Conservation (phyloP, 805 yeast species). For the Candida dajiaensis region DNA sequence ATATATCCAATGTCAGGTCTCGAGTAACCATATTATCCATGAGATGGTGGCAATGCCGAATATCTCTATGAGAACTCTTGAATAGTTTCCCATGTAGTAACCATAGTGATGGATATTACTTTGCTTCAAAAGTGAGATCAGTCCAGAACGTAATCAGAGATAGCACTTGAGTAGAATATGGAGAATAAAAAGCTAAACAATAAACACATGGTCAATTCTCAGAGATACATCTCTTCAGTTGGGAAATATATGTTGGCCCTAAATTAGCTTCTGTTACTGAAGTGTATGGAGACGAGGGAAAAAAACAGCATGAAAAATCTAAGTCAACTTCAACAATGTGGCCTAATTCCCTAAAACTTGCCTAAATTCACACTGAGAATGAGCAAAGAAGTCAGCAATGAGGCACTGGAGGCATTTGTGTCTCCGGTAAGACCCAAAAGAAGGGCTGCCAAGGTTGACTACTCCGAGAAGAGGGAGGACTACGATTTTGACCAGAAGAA, state of each 20-base stretch:
- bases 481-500: slow-evolving; percentile 8
- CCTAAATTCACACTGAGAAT: neutral
- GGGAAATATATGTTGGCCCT: neutral
- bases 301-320: neutral
- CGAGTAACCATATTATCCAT: no score
- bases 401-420: neutral
- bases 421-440: slow-evolving; percentile 10
- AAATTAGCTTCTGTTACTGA: neutral
- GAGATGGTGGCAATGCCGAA: no score
- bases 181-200: neutral
- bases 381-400: neutral
- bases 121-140: neutral
- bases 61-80: no score
- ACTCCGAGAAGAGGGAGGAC: slow-evolving; percentile 18
- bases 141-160: neutral
- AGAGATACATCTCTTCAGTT: no score
- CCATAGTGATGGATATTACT: neutral
- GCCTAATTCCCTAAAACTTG: neutral
- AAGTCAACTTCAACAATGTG: neutral
- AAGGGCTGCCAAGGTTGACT: slow-evolving; percentile 22
- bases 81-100: neutral
- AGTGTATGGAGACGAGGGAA: neutral
- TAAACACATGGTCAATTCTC: no score
- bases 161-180: no score
- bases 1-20: no score